phyloP scores from a whole-genome alignment of 768 basidiomycete species.

The Scleroderma citrinum region DNA sequence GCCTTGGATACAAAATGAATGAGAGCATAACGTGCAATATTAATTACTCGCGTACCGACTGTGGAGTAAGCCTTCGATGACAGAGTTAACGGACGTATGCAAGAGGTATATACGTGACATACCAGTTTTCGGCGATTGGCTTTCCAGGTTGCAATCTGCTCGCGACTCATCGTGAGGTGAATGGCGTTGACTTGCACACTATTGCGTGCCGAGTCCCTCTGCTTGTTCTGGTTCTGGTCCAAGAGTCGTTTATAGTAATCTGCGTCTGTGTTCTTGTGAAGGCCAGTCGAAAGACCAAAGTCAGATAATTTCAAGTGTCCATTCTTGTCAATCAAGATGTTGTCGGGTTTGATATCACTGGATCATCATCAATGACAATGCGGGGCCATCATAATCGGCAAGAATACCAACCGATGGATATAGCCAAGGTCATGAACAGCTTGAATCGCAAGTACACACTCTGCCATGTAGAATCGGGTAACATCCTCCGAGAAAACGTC shows the following conservation, averaged over 20 bases:
- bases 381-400: neutral
- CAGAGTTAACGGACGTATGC: conserved; percentile 5
- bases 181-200: conserved; percentile 98
- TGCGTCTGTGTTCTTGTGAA: conserved; percentile 94
- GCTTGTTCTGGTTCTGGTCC: conserved; percentile 67
- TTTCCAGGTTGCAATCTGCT: conserved; percentile 98
- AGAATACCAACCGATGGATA: conserved; percentile 77
- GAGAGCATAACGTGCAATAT: neutral
- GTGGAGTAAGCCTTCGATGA: conserved; percentile 83
- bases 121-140: conserved; percentile 95
- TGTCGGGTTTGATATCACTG: conserved; percentile 99
- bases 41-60: conserved; percentile 36
- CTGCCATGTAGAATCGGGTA: conserved; percentile 98
- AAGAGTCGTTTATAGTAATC: conserved; percentile 90
- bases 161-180: conserved; percentile 93
- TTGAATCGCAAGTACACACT: conserved; percentile 96
- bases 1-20: conserved; percentile 14
- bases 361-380: conserved; percentile 2
- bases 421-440: conserved; percentile 98
- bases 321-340: conserved; percentile 95
- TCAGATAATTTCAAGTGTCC: conserved; percentile 98
- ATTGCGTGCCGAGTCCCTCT: conserved; percentile 68
- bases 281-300: conserved; percentile 95
- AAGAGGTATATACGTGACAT: conserved; percentile 14
- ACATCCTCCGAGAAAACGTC: conserved; percentile 99